These are phyloP conservation scores for Salicornia ramosissima DNA, from an alignment of 148 eudicot species.

Conservation along the genomic window DNA sequence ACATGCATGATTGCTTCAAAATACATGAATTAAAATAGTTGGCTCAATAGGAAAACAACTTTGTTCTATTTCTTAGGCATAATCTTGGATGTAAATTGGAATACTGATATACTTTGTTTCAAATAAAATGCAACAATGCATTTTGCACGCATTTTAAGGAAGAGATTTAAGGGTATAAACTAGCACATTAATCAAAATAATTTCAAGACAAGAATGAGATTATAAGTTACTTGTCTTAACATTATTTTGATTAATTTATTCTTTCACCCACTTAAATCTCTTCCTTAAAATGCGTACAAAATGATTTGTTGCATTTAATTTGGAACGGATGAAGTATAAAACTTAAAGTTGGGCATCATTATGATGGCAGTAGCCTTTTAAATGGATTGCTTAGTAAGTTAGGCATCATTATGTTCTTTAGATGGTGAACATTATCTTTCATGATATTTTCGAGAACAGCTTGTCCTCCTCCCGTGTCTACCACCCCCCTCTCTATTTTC, in stretches of 20 bases:
- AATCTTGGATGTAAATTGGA: neutral
- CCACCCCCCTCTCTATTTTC: neutral
- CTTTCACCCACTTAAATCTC: no score
- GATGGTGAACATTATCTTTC: no score
- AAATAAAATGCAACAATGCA: no score
- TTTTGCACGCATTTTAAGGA: no score
- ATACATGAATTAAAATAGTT: neutral
- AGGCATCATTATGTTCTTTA: neutral
- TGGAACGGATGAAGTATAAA: no score
- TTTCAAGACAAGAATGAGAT: no score
- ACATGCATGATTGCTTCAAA: neutral
- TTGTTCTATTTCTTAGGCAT: neutral
- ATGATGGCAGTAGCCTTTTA: neutral
- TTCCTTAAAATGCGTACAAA: no score
- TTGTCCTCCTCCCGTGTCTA: neutral
- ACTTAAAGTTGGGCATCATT: neutral
- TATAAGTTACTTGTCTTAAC: no score
- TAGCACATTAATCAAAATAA: no score
- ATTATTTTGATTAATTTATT: no score
- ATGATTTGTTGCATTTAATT: no score
- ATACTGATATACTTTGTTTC: neutral
- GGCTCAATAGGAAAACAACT: neutral
- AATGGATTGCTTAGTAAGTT: neutral
- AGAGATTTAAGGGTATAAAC: no score
- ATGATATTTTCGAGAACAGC: neutral